Conservation (phyloP, 805 yeast species). For the Candida nanaspora region DNA sequence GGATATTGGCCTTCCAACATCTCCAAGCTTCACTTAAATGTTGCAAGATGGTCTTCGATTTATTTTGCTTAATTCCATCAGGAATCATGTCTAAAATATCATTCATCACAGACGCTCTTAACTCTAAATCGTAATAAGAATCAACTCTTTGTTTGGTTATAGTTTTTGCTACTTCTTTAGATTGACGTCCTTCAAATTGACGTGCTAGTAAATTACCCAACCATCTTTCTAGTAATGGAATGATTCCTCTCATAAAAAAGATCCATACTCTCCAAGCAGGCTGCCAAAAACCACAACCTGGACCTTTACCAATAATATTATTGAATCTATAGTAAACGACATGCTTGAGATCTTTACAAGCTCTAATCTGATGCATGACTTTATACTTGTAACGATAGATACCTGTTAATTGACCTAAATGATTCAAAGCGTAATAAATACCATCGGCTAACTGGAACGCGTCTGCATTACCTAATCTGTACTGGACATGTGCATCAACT, state of each 20-base stretch:
- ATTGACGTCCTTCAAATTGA: slow-evolving; percentile 92
- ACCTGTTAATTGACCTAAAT: slow-evolving; percentile 93
- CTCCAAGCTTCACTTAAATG: slow-evolving; percentile 98
- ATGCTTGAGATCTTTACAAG: slow-evolving; percentile 93
- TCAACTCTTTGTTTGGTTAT: slow-evolving; percentile 94
- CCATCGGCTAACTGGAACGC: slow-evolving; percentile 96
- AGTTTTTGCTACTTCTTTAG: slow-evolving; percentile 87
- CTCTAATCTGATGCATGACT: slow-evolving; percentile 96
- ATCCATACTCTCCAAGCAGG: slow-evolving; percentile 99
- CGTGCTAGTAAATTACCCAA: slow-evolving; percentile 83
- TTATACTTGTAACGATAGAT: slow-evolving; percentile 93
- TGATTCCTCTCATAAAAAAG: slow-evolving; percentile 81
- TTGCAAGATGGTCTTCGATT: slow-evolving; percentile 80
- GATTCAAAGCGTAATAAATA: slow-evolving; percentile 80
- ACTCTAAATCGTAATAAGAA: slow-evolving; percentile 87
- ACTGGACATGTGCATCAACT: slow-evolving; percentile 93
- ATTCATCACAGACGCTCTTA: slow-evolving; percentile 90
- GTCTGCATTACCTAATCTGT: slow-evolving; percentile 82
- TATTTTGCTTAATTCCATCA: slow-evolving; percentile 81
- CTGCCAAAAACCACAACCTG: slow-evolving; percentile 99
- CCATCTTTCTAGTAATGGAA: slow-evolving; percentile 93
- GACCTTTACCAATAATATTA: slow-evolving; percentile 87
- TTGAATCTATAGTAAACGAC: slow-evolving; percentile 83
- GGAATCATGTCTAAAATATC: slow-evolving; percentile 97
- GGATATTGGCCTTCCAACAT: slow-evolving; percentile 98